Evolutionary conservation across 345 rosid genomes (phyloP).

Genomic region (Theobroma cacao): DNA sequence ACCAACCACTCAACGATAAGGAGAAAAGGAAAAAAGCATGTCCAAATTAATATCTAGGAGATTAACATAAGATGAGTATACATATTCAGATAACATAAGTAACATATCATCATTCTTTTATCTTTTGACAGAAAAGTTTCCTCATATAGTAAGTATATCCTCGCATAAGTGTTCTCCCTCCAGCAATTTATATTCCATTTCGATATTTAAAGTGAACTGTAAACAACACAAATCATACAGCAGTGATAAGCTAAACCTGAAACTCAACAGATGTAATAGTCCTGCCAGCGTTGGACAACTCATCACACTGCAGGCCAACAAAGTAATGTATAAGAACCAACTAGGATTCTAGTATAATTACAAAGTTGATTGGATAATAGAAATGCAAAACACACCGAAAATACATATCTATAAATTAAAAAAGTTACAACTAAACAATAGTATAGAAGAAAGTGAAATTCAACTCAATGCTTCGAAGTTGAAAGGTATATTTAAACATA

Average conservation of each 20-base stretch:
- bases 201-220: not conserved
- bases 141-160: no score
- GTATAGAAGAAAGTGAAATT: not conserved
- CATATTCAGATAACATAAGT: not conserved
- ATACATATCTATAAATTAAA: not conserved
- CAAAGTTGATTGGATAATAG: not conserved
- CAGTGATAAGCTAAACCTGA: constrained; percentile 33
- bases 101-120: not conserved
- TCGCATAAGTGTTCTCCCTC: no score
- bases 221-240: not conserved
- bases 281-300: constrained; percentile 41
- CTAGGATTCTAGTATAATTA: not conserved
- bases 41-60: not conserved
- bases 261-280: constrained; percentile 57
- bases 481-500: not conserved
- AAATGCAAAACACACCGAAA: not conserved
- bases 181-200: not conserved
- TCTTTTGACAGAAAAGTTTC: not conserved
- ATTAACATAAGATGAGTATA: not conserved
- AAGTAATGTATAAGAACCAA: not conserved
- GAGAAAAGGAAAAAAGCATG: not conserved
- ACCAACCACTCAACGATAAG: not conserved
- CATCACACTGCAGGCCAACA: constrained; percentile 57
- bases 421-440: not conserved
- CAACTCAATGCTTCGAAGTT: not conserved